A percentile compares a stretch with the other conserved stretches of the same genome.
These are phyloP conservation scores for Phytophthora foliorum DNA, from an alignment of 352 stramenopile species.

Conservation along the genomic window DNA sequence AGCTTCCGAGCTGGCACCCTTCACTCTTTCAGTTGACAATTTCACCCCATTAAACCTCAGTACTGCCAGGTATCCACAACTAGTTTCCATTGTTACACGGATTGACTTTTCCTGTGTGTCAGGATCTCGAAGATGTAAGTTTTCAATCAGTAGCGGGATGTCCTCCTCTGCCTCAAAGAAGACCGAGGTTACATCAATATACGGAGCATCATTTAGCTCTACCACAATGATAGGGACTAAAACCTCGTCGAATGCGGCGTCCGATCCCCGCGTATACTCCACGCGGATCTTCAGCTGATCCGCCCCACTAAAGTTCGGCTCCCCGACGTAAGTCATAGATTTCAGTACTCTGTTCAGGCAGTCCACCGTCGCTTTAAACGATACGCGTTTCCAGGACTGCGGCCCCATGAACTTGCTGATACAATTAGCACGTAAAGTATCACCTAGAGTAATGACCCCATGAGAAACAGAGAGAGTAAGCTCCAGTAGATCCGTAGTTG, in stretches of 20 bases:
- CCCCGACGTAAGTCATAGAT: constrained; percentile 46
- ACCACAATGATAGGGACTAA: constrained; percentile 55
- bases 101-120: constrained; percentile 41
- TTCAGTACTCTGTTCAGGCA: constrained; percentile 55
- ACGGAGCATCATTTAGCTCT: constrained; percentile 81
- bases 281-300: constrained; percentile 55
- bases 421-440: constrained; percentile 34
- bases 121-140: constrained; percentile 60
- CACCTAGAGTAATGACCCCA: constrained; percentile 36
- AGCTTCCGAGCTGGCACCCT: not conserved
- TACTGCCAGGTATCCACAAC: constrained; percentile 49
- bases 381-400: constrained; percentile 8
- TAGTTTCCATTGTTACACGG: constrained; percentile 41
- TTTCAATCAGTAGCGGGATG: constrained; percentile 50
- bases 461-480: constrained; percentile 44
- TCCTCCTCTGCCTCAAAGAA: constrained; percentile 73
- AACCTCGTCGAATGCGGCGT: constrained; percentile 34
- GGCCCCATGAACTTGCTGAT: constrained; percentile 26
- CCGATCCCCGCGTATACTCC: constrained; percentile 8
- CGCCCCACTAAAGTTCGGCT: constrained; percentile 53
- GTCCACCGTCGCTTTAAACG: constrained; percentile 40
- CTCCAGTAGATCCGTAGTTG: constrained; percentile 26
- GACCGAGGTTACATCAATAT: constrained; percentile 35
- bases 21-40: constrained; percentile 22
- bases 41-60: constrained; percentile 29